Base-by-base conservation (phyloP, 192 early-diverging fungal genomes). In the Coemansia sp. region DNA sequence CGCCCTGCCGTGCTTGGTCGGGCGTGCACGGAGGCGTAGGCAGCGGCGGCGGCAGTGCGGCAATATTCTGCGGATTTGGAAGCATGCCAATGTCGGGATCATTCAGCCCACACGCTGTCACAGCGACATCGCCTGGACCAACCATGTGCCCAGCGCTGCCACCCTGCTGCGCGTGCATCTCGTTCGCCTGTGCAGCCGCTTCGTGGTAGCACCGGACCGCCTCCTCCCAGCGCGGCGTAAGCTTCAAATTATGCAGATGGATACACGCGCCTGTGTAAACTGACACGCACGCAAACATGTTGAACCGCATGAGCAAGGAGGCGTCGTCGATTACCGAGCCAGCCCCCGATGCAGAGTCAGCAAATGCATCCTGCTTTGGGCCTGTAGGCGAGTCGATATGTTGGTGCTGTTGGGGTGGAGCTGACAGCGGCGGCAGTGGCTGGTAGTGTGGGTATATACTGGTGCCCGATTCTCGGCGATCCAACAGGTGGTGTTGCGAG, bases 241-340 rank as follows among this genome's bases (percentile, higher is more conserved):
- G 56, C 47, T 42, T 60, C 23, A 71, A 31, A 28, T 77, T 77
- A 52, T 67, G 61, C 45, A 77, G 35, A 40, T 77, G 74, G 44
- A 77, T 58, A 22, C 48, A 67, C 4, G 74, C 74, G 14, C 68
- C 74, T 9, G 44, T 44, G 19, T 44, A 44, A 6, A 46, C 60
- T 9, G 74, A 68, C 9, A 64, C 35, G 53, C 64, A 67, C 12
- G 68, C 62, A 35, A 71, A 64, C 64, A 71, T 60, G 35, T 60
- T 71, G 51, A 70, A 67, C 6, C 68, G 74, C 68, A 71, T 71
- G 24, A 66, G 67, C 27, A 77, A 56, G 25, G 74, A 59, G 7
- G 74, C 64, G 35, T 67, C 68, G 46, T 67, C 74, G 16, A 71
- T 48, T n/a, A 64, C 64, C 43, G 54, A 64, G n/a, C 67, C 68